Percentiles rank a stretch among this genome's conserved stretches.
phyloP scores from a whole-genome alignment of 371 early-diverging fungal species.

The Mucor plumbeus region DNA sequence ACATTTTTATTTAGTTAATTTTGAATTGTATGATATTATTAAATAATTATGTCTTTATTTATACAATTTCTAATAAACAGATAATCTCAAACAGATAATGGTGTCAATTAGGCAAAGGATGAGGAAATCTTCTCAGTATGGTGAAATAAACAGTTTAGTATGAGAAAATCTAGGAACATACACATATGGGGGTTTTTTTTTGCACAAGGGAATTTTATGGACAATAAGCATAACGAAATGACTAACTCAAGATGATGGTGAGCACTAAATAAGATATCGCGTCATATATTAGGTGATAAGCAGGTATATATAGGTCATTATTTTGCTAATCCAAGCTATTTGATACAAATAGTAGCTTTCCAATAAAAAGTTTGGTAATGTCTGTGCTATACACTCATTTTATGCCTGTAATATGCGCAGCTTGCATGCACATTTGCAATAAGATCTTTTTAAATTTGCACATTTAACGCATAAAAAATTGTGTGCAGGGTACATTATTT shows the following conservation, averaged over 20 bases:
- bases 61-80: background rate
- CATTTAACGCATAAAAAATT: too few species aligned
- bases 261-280: background rate
- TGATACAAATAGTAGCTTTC: background rate
- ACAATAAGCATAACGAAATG: background rate
- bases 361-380: background rate
- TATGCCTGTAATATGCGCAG: too few species aligned
- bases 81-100: background rate
- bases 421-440: too few species aligned
- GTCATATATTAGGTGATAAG: constrained; percentile 1
- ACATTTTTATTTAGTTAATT: background rate
- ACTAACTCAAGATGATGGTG: background rate
- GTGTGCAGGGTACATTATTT: too few species aligned
- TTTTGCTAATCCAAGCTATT: background rate
- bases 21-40: background rate
- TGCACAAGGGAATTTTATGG: background rate
- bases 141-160: background rate
- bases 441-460: too few species aligned
- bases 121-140: background rate
- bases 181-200: too few species aligned
- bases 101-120: background rate
- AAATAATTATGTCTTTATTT: background rate
- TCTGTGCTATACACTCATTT: background rate
- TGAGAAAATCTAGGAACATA: background rate
- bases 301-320: background rate